Evolutionary conservation across 768 basidiomycete species (phyloP).

Genomic region (Melanogaster broomeanus): DNA sequence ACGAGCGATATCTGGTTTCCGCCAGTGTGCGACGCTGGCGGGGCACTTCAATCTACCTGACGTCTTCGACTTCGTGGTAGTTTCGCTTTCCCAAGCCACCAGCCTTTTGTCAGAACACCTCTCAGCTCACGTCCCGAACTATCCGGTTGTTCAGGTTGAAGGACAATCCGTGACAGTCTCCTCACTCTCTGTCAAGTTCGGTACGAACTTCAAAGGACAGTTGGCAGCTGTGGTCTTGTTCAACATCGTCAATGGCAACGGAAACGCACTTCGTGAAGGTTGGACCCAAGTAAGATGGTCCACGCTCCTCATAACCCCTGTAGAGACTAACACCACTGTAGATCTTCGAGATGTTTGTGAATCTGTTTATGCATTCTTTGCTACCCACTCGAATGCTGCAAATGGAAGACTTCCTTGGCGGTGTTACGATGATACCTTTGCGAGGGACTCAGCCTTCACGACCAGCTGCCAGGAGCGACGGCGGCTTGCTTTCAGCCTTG

Average conservation of each 20-base stretch:
- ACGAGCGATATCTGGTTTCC: conserved; percentile 92
- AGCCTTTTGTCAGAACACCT: conserved; percentile 77
- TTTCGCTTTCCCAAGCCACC: conserved; percentile 90
- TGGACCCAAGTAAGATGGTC: conserved; percentile 76
- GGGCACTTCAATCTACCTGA: conserved; percentile 88
- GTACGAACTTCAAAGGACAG: conserved; percentile 93
- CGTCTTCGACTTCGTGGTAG: conserved; percentile 95
- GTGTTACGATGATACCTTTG: conserved; percentile 88
- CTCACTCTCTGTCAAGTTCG: conserved; percentile 88
- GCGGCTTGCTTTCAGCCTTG: conserved; percentile 89
- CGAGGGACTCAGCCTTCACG: conserved; percentile 70
- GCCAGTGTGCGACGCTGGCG: conserved; percentile 93
- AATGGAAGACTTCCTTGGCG: conserved; percentile 99
- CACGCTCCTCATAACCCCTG: not conserved
- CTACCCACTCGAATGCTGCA: conserved; percentile 89
- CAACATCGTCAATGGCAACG: conserved; percentile 96
- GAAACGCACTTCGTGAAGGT: conserved; percentile 89
- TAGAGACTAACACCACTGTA: conserved; percentile 30
- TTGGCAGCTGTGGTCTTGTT: conserved; percentile 96
- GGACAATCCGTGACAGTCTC: conserved; percentile 90
- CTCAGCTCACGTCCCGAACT: conserved; percentile 73
- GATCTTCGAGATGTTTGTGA: conserved; percentile 99
- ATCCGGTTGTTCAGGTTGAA: conserved; percentile 88
- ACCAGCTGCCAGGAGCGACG: conserved; percentile 68
- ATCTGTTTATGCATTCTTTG: conserved; percentile 91